These are phyloP conservation scores for Aurinia saxatilis DNA, from an alignment of 345 rosid species.

Conservation along the genomic window DNA sequence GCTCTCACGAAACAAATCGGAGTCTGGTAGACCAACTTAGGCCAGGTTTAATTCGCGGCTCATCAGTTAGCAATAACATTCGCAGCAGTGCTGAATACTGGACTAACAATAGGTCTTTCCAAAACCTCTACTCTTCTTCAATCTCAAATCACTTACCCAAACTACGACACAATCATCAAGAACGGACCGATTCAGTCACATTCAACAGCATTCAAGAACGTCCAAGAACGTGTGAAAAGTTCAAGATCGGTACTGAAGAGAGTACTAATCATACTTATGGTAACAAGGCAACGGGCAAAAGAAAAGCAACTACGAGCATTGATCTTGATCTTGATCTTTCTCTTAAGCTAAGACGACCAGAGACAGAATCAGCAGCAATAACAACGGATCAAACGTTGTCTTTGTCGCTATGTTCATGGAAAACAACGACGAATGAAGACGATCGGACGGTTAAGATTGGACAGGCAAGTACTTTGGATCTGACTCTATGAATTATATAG, in stretches of 20 bases:
- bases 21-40: constrained; percentile 33
- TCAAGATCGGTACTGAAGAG: constrained; percentile 19
- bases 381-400: constrained; percentile 38
- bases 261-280: background rate
- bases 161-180: constrained; percentile 18
- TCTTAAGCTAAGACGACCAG: constrained; percentile 30
- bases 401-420: constrained; percentile 45
- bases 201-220: constrained; percentile 16
- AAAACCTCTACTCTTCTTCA: constrained; percentile 22
- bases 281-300: constrained; percentile 26
- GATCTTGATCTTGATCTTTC: constrained; percentile 51
- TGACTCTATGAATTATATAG: constrained; percentile 71
- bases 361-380: constrained; percentile 24
- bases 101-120: constrained; percentile 17
- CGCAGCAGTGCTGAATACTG: constrained; percentile 16
- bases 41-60: constrained; percentile 27
- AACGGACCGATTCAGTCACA: background rate
- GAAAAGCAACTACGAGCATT: constrained; percentile 33
- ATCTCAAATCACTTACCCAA: constrained; percentile 10
- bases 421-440: constrained; percentile 24
- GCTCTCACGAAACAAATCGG: constrained; percentile 34
- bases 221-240: constrained; percentile 18
- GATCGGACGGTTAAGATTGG: constrained; percentile 38
- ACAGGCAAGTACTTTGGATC: constrained; percentile 78
- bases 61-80: constrained; percentile 29